Evolutionary conservation across 2,329 filamentous ascomycete species (phyloP).

Genomic region (Alternaria ventricosa): DNA sequence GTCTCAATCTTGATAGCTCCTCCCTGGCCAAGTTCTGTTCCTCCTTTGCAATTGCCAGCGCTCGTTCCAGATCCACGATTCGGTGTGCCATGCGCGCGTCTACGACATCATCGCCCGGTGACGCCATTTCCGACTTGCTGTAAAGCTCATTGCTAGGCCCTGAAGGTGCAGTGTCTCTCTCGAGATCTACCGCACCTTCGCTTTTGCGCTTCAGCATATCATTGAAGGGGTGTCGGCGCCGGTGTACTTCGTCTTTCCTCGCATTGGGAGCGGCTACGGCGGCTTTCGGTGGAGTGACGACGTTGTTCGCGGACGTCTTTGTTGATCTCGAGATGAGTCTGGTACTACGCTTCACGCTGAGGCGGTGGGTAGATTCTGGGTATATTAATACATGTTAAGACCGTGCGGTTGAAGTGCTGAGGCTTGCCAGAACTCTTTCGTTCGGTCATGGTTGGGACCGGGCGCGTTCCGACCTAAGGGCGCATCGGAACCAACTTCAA

Average conservation of each 20-base stretch:
- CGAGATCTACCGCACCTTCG: slow-evolving; percentile 1
- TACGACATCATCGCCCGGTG: slow-evolving; percentile 4
- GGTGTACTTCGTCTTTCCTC: slow-evolving; percentile 41
- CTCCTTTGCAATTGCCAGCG: slow-evolving; percentile 28
- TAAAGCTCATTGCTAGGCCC: neutral
- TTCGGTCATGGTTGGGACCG: slow-evolving; percentile 35
- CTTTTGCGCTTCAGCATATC: slow-evolving; percentile 34
- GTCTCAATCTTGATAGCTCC: slow-evolving; percentile 34
- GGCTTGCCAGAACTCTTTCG: slow-evolving; percentile 39
- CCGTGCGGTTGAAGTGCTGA: neutral
- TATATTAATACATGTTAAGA: neutral
- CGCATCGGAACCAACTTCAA: slow-evolving; percentile 15
- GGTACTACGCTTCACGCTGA: slow-evolving; percentile 33
- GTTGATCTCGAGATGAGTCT: slow-evolving; percentile 32
- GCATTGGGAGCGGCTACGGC: slow-evolving; percentile 33
- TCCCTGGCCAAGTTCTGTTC: slow-evolving; percentile 32
- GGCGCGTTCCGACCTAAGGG: slow-evolving; percentile 22
- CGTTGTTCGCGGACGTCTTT: slow-evolving; percentile 28
- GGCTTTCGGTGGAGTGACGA: slow-evolving; percentile 41
- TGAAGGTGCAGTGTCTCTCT: neutral
- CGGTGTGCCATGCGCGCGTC: slow-evolving; percentile 17
- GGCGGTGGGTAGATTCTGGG: slow-evolving; percentile 33
- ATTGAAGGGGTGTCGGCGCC: slow-evolving; percentile 39
- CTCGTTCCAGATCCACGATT: slow-evolving; percentile 36
- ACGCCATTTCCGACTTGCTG: neutral